Percentiles rank a stretch among this genome's conserved stretches.
Evolutionary conservation across 2,329 filamentous ascomycete genomes (phyloP).

Genomic region (Stylonectria norvegica): DNA sequence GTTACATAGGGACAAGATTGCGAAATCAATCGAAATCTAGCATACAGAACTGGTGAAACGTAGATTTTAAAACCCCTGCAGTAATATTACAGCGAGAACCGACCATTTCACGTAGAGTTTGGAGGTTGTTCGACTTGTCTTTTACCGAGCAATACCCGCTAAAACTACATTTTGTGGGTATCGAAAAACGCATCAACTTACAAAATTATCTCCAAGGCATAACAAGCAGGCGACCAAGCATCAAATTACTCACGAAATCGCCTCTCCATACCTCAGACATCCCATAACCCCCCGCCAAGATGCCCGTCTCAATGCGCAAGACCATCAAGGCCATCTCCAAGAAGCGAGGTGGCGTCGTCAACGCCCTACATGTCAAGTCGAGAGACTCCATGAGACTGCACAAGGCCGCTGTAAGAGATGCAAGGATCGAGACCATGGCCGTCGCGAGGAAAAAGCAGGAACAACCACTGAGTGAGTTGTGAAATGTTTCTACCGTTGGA

Average conservation of each 20-base stretch:
- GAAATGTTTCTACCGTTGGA: too few relatives aligned
- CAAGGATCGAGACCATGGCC: slow-evolving; percentile 72
- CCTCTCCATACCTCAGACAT: too few relatives aligned
- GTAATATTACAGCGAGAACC: too few relatives aligned
- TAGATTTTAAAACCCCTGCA: too few relatives aligned
- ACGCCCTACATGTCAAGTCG: slow-evolving; percentile 81
- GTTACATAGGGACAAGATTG: too few relatives aligned
- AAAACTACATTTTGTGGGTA: not conserved
- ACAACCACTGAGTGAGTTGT: slow-evolving; percentile 62
- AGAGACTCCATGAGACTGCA: slow-evolving; percentile 80
- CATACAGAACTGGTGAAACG: too few relatives aligned
- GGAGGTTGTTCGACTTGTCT: too few relatives aligned
- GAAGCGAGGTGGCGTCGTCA: slow-evolving; percentile 72
- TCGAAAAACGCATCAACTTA: not conserved
- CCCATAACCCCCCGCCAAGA: slow-evolving; percentile 38
- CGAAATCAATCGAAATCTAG: too few relatives aligned
- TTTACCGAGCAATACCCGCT: not conserved
- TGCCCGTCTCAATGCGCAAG: slow-evolving; percentile 77
- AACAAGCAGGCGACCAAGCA: too few relatives aligned
- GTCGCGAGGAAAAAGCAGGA: slow-evolving; percentile 70
- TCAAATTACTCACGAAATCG: too few relatives aligned
- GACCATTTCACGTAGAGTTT: too few relatives aligned
- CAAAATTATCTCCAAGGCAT: not conserved
- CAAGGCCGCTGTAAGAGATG: slow-evolving; percentile 74
- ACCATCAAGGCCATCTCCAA: slow-evolving; percentile 86